Evolutionary conservation across 495 filamentous ascomycete genomes (phyloP).

Genomic region (Friedmanniomyces simplex): DNA sequence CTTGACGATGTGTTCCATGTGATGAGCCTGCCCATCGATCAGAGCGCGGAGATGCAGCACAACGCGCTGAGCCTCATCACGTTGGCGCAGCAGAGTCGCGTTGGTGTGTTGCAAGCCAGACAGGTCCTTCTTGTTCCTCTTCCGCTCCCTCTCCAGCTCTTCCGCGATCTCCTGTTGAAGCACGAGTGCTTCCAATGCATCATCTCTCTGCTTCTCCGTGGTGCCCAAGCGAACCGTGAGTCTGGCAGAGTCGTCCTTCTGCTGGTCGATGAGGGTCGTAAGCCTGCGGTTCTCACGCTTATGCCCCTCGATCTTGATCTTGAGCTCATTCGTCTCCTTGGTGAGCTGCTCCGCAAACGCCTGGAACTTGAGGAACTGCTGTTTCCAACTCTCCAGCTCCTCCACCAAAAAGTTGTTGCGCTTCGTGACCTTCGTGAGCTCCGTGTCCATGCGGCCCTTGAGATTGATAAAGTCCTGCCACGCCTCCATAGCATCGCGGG

Average conservation of each 20-base stretch:
- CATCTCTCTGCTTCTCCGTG: conserved; percentile 98
- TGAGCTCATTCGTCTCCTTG: conserved; percentile 96
- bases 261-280: conserved; percentile 82
- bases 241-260: conserved; percentile 86
- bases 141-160: conserved; percentile 94
- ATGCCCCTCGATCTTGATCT: conserved; percentile 95
- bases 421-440: conserved; percentile 92
- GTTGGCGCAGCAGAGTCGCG: conserved; percentile 67
- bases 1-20: conserved; percentile 98
- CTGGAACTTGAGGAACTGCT: conserved; percentile 99
- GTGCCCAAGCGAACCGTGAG: conserved; percentile 83
- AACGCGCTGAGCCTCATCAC: conserved; percentile 92
- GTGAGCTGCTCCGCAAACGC: conserved; percentile 97
- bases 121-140: conserved; percentile 94
- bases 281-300: conserved; percentile 97
- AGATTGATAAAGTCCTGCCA: conserved; percentile 99
- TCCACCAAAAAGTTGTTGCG: conserved; percentile 97
- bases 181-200: conserved; percentile 91
- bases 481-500: conserved; percentile 90
- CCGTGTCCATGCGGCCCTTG: conserved; percentile 98
- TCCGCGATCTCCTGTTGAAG: conserved; percentile 98
- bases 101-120: conserved; percentile 76
- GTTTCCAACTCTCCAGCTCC: conserved; percentile 97
- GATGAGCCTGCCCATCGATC: conserved; percentile 90
- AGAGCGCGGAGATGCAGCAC: conserved; percentile 91